Conservation (phyloP, 176 grass and related monocot genomes). For the Bromus sterilis region DNA sequence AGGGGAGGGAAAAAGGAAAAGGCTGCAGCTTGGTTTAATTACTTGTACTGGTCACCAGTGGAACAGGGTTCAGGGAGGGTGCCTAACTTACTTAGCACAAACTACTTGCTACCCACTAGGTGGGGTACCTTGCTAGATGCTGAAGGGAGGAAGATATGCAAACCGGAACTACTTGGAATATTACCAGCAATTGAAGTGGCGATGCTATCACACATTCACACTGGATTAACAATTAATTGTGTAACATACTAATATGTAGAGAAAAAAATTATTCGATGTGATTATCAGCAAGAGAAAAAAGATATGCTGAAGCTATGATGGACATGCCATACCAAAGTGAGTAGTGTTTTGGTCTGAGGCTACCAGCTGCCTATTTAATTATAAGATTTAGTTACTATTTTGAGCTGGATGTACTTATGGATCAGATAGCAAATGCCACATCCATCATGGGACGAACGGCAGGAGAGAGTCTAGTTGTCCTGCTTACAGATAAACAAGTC, state of each 20-base stretch:
- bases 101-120: background rate
- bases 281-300: background rate
- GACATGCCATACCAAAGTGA: background rate
- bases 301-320: background rate
- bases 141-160: background rate
- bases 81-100: background rate
- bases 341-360: background rate
- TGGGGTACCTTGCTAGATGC: background rate
- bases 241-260: too few species aligned
- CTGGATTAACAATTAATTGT: background rate
- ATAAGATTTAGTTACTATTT: background rate
- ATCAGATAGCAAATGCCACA: background rate
- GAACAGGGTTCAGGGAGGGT: background rate
- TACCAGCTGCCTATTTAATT: background rate
- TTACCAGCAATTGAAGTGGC: background rate
- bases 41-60: background rate
- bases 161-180: background rate
- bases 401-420: background rate
- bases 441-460: background rate
- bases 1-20: background rate
- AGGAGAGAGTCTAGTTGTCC: background rate
- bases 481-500: constrained; percentile 7
- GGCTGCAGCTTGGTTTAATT: background rate
- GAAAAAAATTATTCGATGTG: background rate
- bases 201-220: background rate